Percentiles rank a stretch among this genome's conserved stretches.
These are phyloP conservation scores for Talaromyces thailandensis DNA, from an alignment of 495 filamentous ascomycete genomes.

Conservation along the genomic window DNA sequence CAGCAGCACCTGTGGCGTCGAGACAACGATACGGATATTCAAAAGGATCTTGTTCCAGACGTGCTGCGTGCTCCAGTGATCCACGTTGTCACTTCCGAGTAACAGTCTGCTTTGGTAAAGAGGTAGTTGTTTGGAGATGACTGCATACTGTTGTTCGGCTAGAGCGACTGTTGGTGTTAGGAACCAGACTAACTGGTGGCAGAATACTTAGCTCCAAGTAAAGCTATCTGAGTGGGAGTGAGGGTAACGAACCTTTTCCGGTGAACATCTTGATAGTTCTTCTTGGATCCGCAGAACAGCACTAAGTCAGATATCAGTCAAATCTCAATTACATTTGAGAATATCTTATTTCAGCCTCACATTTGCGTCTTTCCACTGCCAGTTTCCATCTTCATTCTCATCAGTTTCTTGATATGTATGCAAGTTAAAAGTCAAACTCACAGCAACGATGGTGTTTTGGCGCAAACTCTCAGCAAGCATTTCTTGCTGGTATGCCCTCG, in stretches of 20 bases:
- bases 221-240: neutral
- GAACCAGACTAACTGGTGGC: slow-evolving; percentile 70
- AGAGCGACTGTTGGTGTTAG: slow-evolving; percentile 70
- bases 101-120: slow-evolving; percentile 55
- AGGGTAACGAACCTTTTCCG: slow-evolving; percentile 46
- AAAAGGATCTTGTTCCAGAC: slow-evolving; percentile 67
- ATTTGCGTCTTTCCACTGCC: slow-evolving; percentile 89
- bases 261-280: slow-evolving; percentile 56
- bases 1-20: slow-evolving; percentile 65
- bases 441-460: slow-evolving; percentile 76
- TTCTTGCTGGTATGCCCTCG: slow-evolving; percentile 72
- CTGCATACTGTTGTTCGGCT: slow-evolving; percentile 60
- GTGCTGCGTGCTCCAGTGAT: slow-evolving; percentile 62
- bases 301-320: slow-evolving; percentile 28
- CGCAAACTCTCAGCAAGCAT: slow-evolving; percentile 80
- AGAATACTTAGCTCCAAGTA: slow-evolving; percentile 4
- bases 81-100: slow-evolving; percentile 58
- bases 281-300: slow-evolving; percentile 68
- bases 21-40: slow-evolving; percentile 64
- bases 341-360: slow-evolving; percentile 37
- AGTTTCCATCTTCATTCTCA: slow-evolving; percentile 67
- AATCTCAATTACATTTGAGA: neutral
- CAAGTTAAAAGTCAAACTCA: slow-evolving; percentile 25
- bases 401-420: neutral
- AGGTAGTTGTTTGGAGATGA: slow-evolving; percentile 53